Percentiles rank a stretch among this genome's conserved stretches.
phyloP scores from a whole-genome alignment of 2,329 filamentous ascomycete genomes.

The Aspergillus carbonarius region DNA sequence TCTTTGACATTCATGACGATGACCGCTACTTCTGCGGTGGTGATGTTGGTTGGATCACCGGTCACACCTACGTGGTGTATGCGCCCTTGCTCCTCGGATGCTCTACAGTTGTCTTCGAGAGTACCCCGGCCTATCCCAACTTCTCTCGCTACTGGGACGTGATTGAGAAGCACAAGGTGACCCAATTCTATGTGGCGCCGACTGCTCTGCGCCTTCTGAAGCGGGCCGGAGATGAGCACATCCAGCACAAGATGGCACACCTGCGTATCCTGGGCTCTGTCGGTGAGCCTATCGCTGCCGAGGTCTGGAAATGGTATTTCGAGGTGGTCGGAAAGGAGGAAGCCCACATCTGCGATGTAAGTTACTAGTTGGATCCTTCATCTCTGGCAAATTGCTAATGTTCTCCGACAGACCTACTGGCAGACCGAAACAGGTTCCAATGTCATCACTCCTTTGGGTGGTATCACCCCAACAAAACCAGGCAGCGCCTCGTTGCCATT shows the following conservation, averaged over 20 bases:
- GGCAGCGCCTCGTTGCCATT: slow-evolving; percentile 94
- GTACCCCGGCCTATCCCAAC: slow-evolving; percentile 93
- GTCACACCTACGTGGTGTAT: slow-evolving; percentile 97
- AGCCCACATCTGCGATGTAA: slow-evolving; percentile 89
- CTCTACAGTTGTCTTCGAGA: slow-evolving; percentile 94
- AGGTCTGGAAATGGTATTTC: slow-evolving; percentile 99
- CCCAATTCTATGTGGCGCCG: slow-evolving; percentile 97
- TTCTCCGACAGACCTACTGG: slow-evolving; percentile 80
- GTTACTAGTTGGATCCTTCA: slow-evolving; percentile 39
- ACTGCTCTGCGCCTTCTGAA: slow-evolving; percentile 91
- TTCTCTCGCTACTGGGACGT: slow-evolving; percentile 99
- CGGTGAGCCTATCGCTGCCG: slow-evolving; percentile 93
- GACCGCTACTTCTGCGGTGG: slow-evolving; percentile 97
- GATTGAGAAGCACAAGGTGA: slow-evolving; percentile 90
- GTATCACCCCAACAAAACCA: slow-evolving; percentile 93
- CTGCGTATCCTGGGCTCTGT: slow-evolving; percentile 90
- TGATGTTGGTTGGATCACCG: slow-evolving; percentile 98
- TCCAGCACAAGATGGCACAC: slow-evolving; percentile 84
- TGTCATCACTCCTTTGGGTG: slow-evolving; percentile 89
- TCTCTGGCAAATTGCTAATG: background rate
- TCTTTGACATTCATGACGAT: slow-evolving; percentile 94
- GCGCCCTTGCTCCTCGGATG: slow-evolving; percentile 90
- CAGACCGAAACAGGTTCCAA: slow-evolving; percentile 98
- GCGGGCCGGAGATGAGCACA: slow-evolving; percentile 89
- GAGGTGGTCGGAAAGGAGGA: slow-evolving; percentile 92